A percentile compares a stretch with the other conserved stretches of the same genome.
These are phyloP conservation scores for Volvariella volvacea DNA, from an alignment of 1,284 basidiomycete species.

Conservation along the genomic window DNA sequence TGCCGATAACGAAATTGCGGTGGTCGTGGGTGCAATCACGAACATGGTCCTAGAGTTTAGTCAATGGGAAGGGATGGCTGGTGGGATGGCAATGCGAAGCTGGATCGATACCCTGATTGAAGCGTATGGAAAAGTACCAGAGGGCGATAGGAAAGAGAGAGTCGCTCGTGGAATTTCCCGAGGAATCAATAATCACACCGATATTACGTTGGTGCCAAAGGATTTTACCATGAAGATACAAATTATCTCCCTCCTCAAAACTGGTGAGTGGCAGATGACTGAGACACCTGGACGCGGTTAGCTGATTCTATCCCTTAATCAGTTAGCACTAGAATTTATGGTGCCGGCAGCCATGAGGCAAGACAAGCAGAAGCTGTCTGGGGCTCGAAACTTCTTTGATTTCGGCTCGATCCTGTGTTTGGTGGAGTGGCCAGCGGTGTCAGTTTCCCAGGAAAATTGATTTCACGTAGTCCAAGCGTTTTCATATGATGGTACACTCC, in stretches of 20 bases:
- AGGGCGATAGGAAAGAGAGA: constrained; percentile 25
- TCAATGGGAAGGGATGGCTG: constrained; percentile 45
- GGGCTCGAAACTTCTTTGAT: constrained; percentile 42
- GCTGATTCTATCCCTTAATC: constrained; percentile 12
- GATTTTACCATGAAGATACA: constrained; percentile 44
- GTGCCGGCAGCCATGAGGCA: constrained; percentile 38
- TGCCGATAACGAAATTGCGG: constrained; percentile 34
- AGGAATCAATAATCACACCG: constrained; percentile 39
- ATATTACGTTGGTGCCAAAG: constrained; percentile 40
- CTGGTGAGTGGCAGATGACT: constrained; percentile 24
- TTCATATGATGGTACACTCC: too few relatives aligned
- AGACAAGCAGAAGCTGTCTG: constrained; percentile 39
- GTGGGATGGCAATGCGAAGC: constrained; percentile 46
- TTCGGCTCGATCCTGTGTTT: neutral
- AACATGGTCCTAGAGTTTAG: constrained; percentile 47
- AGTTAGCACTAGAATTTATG: constrained; percentile 42
- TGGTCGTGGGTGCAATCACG: constrained; percentile 42
- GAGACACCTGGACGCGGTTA: constrained; percentile 11
- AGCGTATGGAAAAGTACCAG: constrained; percentile 23
- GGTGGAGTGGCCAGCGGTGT: neutral
- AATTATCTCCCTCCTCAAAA: constrained; percentile 43
- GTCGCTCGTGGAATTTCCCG: constrained; percentile 39
- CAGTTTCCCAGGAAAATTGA: neutral
- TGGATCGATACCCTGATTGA: constrained; percentile 39
- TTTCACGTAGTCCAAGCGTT: neutral